Conservation (phyloP, 805 yeast genomes). For the Isabelozyma heimii region DNA sequence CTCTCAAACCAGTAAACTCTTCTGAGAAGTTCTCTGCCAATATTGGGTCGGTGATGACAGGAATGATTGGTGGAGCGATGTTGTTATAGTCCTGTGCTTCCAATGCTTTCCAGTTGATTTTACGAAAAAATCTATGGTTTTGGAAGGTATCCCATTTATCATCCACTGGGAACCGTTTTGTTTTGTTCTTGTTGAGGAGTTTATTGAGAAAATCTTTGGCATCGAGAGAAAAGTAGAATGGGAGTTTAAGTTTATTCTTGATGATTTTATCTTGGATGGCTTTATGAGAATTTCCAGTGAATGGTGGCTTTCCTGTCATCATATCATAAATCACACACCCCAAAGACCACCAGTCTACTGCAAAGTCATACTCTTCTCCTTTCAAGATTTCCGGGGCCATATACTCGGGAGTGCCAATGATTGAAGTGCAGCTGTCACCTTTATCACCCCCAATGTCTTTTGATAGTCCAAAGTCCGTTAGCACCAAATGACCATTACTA, state of each 20-base stretch:
- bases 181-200: slow-evolving; percentile 66
- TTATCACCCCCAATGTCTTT: slow-evolving; percentile 32
- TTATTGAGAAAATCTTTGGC: slow-evolving; percentile 73
- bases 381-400: slow-evolving; percentile 88
- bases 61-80: slow-evolving; percentile 74
- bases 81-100: slow-evolving; percentile 42
- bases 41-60: slow-evolving; percentile 75
- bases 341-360: slow-evolving; percentile 90
- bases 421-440: slow-evolving; percentile 47
- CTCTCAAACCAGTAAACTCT: slow-evolving; percentile 71
- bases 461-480: slow-evolving; percentile 84
- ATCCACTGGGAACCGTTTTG: slow-evolving; percentile 54
- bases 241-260: slow-evolving; percentile 64
- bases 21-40: slow-evolving; percentile 82
- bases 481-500: slow-evolving; percentile 71
- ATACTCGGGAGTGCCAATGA: slow-evolving; percentile 78
- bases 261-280: slow-evolving; percentile 72
- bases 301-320: slow-evolving; percentile 85
- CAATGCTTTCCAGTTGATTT: slow-evolving; percentile 65
- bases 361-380: slow-evolving; percentile 73
- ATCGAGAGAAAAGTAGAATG: slow-evolving; percentile 74
- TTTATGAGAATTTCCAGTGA: slow-evolving; percentile 78
- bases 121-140: slow-evolving; percentile 73
- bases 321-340: slow-evolving; percentile 81
- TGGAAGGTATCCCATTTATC: slow-evolving; percentile 53